Evolutionary conservation across 1,284 basidiomycete genomes (phyloP).

Genomic region (Trametes polyzona): DNA sequence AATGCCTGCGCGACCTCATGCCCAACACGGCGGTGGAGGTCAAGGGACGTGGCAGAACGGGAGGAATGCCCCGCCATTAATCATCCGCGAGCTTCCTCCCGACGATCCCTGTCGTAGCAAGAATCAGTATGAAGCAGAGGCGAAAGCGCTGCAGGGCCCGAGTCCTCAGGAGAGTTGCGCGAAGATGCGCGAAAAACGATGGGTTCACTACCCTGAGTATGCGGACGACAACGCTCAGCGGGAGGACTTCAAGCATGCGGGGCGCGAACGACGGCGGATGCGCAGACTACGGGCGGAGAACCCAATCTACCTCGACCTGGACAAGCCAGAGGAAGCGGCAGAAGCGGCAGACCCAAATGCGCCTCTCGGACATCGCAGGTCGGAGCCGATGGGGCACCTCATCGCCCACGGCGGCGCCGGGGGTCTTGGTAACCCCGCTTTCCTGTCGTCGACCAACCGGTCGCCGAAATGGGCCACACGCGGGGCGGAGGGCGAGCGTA

Average conservation of each 20-base stretch:
- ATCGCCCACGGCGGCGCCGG: conserved; percentile 82
- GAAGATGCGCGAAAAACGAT: conserved; percentile 68
- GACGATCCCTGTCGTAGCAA: conserved; percentile 63
- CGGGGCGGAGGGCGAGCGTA: conserved; percentile 81
- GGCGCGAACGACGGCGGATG: conserved; percentile 58
- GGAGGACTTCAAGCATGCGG: conserved; percentile 78
- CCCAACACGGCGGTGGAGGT: conserved; percentile 70
- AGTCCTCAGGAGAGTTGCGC: conserved; percentile 50
- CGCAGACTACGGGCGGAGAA: conserved; percentile 46
- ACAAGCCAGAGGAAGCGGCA: conserved; percentile 50
- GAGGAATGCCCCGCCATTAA: conserved; percentile 67
- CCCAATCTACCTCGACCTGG: conserved; percentile 64
- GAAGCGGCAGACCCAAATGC: conserved; percentile 53
- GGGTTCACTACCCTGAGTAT: conserved; percentile 80
- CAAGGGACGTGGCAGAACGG: conserved; percentile 88
- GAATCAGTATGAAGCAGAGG: conserved; percentile 71
- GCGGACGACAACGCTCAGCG: conserved; percentile 64
- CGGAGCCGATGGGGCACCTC: conserved; percentile 67
- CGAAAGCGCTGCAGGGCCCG: conserved; percentile 59
- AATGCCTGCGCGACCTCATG: conserved; percentile 71
- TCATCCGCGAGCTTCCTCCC: conserved; percentile 73
- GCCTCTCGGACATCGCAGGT: conserved; percentile 68
- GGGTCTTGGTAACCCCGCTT: conserved; percentile 91
- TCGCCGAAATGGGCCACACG: conserved; percentile 83
- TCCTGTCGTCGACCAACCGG: conserved; percentile 67